Percentiles rank a stretch among this genome's conserved stretches.
phyloP scores from a whole-genome alignment of 2,329 filamentous ascomycete species.

The Polychaeton citri region DNA sequence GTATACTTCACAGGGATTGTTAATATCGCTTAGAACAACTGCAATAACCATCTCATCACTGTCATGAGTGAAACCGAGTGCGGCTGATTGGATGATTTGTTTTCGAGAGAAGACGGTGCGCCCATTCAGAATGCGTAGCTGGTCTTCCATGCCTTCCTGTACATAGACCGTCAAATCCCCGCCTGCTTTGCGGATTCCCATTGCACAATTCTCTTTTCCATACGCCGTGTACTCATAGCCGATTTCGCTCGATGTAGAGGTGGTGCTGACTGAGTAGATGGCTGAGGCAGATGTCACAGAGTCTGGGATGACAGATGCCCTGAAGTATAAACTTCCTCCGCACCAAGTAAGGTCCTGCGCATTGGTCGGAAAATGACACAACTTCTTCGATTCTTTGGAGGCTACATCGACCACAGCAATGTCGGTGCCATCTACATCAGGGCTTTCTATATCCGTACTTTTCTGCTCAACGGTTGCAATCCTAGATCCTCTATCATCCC shows the following conservation, averaged over 20 bases:
- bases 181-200: slow-evolving; percentile 4
- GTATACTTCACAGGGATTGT: slow-evolving; percentile 20
- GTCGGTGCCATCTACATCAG: slow-evolving; percentile 9
- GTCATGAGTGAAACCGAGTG: slow-evolving; percentile 1
- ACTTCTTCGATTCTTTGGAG: slow-evolving; percentile 1
- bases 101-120: slow-evolving; percentile 5
- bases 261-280: slow-evolving; percentile 2
- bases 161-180: slow-evolving; percentile 9
- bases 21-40: slow-evolving; percentile 15
- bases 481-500: slow-evolving; percentile 14
- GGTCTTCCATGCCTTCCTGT: slow-evolving; percentile 11
- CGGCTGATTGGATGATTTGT: background rate
- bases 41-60: slow-evolving; percentile 14
- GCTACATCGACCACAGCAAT: slow-evolving; percentile 7
- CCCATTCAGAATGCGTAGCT: slow-evolving; percentile 8
- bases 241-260: background rate
- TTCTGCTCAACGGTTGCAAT: slow-evolving; percentile 12
- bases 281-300: slow-evolving; percentile 2
- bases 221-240: slow-evolving; percentile 6
- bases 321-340: slow-evolving; percentile 4
- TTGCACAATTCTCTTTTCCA: slow-evolving; percentile 8
- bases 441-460: slow-evolving; percentile 17
- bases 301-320: slow-evolving; percentile 1
- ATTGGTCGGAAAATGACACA: slow-evolving; percentile 1
- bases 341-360: slow-evolving; percentile 2